Conservation (phyloP, 1,284 basidiomycete genomes). For the Xerocomus alliaceus region DNA sequence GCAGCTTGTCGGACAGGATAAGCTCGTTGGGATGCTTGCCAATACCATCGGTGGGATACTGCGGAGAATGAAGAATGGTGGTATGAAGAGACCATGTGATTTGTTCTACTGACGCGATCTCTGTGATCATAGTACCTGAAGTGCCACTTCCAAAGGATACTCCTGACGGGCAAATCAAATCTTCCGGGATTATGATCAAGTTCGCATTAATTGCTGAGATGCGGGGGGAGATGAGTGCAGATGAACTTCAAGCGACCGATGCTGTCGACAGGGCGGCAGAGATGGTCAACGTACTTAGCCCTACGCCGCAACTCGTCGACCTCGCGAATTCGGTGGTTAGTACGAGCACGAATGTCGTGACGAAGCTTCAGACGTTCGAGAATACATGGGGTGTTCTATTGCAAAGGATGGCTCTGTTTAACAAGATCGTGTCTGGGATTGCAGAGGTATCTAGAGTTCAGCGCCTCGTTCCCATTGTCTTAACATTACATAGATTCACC, state of each 20-base stretch:
- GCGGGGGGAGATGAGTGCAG: neutral
- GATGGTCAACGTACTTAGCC: neutral
- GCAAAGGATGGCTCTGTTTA: constrained; percentile 20
- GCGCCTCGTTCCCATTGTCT: neutral
- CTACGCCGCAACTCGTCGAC: neutral
- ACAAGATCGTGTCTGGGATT: constrained; percentile 13
- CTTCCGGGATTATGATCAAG: constrained; percentile 18
- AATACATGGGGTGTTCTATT: constrained; percentile 26
- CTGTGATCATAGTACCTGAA: constrained; percentile 23
- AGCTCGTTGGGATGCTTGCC: constrained; percentile 17
- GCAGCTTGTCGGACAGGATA: neutral
- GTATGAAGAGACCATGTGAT: constrained; percentile 9
- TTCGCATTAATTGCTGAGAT: constrained; percentile 12
- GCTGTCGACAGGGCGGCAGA: constrained; percentile 13
- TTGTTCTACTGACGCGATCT: constrained; percentile 1
- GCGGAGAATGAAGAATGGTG: constrained; percentile 21
- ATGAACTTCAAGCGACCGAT: constrained; percentile 23
- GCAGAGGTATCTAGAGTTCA: constrained; percentile 17
- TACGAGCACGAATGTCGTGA: neutral
- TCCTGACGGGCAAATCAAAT: neutral
- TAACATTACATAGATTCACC: constrained; percentile 22
- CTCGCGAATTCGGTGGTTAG: neutral
- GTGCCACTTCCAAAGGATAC: constrained; percentile 8
- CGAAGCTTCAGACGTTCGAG: constrained; percentile 19
- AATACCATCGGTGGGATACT: constrained; percentile 18